Evolutionary conservation across 805 yeast species (phyloP).

Genomic region (Starmerella apicola): DNA sequence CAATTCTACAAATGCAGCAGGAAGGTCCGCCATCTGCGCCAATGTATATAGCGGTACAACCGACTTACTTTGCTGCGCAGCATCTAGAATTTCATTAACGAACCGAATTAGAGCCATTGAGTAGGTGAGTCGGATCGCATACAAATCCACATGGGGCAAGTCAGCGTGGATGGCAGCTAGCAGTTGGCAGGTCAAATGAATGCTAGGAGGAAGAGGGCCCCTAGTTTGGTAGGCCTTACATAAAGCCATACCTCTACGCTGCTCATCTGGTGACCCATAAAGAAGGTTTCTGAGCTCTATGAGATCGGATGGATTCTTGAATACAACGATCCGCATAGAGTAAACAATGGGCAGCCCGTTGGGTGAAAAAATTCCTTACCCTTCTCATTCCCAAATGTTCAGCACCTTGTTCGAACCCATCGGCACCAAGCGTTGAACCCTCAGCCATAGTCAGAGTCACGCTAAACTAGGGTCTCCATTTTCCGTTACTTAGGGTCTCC

Average conservation of each 20-base stretch:
- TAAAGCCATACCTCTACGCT: constrained; percentile 18
- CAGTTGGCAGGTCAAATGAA: constrained; percentile 21
- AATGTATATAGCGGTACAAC: constrained; percentile 69
- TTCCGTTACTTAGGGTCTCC: no score
- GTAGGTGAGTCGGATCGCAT: constrained; percentile 21
- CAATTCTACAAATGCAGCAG: constrained; percentile 74
- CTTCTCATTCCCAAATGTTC: no score
- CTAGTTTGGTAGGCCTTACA: constrained; percentile 21
- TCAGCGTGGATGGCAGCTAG: constrained; percentile 19
- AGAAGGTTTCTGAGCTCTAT: constrained; percentile 15
- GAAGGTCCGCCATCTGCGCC: constrained; percentile 57
- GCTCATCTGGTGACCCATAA: constrained; percentile 16
- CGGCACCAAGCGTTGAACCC: no score
- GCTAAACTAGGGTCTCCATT: no score
- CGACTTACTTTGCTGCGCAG: constrained; percentile 61
- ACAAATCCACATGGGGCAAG: constrained; percentile 18
- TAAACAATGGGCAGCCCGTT: no score
- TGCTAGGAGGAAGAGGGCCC: constrained; percentile 21
- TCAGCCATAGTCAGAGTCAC: no score
- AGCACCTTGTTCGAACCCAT: no score
- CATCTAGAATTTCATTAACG: constrained; percentile 85
- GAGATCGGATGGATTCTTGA: constrained; percentile 13
- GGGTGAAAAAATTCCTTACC: no score
- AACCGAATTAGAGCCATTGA: constrained; percentile 52
- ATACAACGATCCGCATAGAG: constrained; percentile 17